These are phyloP conservation scores for Bretschneidera sinensis DNA, from an alignment of 345 rosid genomes.

Conservation along the genomic window DNA sequence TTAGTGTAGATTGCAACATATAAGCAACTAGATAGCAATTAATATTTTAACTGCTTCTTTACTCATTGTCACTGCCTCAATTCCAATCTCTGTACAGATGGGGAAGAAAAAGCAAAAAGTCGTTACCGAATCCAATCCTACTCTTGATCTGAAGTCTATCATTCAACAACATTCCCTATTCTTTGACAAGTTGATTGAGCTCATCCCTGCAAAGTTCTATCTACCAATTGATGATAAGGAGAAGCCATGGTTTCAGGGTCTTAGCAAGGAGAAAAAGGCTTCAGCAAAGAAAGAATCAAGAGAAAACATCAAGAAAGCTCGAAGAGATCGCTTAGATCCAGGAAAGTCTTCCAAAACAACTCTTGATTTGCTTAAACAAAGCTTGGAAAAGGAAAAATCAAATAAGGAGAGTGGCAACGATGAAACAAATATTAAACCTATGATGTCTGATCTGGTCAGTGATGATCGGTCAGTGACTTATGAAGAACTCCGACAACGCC, in stretches of 20 bases:
- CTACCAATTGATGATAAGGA: constrained; percentile 53
- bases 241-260: constrained; percentile 55
- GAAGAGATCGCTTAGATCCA: constrained; percentile 52
- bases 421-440: constrained; percentile 32
- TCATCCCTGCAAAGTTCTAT: constrained; percentile 68
- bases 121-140: neutral
- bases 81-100: no score
- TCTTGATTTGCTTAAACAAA: constrained; percentile 46
- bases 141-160: no score
- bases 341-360: constrained; percentile 40
- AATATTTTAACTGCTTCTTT: no score
- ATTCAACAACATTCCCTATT: constrained; percentile 36
- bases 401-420: constrained; percentile 31
- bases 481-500: constrained; percentile 57
- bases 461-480: no score
- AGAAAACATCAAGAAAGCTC: no score
- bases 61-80: no score
- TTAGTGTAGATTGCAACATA: no score
- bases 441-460: constrained; percentile 29
- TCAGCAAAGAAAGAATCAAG: constrained; percentile 51
- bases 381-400: constrained; percentile 46
- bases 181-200: constrained; percentile 59
- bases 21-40: no score
- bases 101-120: constrained; percentile 27
- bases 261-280: constrained; percentile 48